Percentiles rank a stretch among this genome's conserved stretches.
phyloP scores from a whole-genome alignment of 768 basidiomycete genomes.

The Leccinum truebloodii region DNA sequence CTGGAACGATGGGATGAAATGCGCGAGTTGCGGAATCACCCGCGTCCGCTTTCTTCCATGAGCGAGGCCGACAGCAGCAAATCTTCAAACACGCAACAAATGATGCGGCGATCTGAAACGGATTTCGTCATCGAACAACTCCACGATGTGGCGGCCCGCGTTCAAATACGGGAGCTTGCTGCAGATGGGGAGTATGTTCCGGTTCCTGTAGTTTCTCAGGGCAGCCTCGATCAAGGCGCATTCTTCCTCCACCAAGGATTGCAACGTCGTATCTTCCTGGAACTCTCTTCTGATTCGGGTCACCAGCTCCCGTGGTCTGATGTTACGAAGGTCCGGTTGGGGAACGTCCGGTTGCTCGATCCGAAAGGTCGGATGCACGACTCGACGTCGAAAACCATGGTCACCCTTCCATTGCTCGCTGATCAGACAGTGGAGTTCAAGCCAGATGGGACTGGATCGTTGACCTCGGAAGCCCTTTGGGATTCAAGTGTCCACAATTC shows the following conservation, averaged over 20 bases:
- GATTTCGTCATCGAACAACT: slow-evolving; percentile 86
- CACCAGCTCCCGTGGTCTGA: slow-evolving; percentile 86
- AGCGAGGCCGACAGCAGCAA: slow-evolving; percentile 38
- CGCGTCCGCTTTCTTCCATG: slow-evolving; percentile 34
- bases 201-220: slow-evolving; percentile 78
- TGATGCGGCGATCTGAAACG: slow-evolving; percentile 90
- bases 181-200: slow-evolving; percentile 83
- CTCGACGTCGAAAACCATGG: slow-evolving; percentile 66
- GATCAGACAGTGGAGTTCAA: slow-evolving; percentile 75
- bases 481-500: slow-evolving; percentile 93
- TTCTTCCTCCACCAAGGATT: slow-evolving; percentile 93
- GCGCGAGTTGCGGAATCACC: slow-evolving; percentile 68
- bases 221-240: slow-evolving; percentile 75
- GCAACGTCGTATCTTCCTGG: slow-evolving; percentile 78
- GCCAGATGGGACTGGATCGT: slow-evolving; percentile 76
- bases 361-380: slow-evolving; percentile 81
- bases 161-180: slow-evolving; percentile 85
- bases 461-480: slow-evolving; percentile 80
- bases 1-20: slow-evolving; percentile 94
- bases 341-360: slow-evolving; percentile 84
- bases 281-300: slow-evolving; percentile 85
- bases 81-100: slow-evolving; percentile 53
- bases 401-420: slow-evolving; percentile 73
- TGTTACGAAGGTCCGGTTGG: slow-evolving; percentile 72
- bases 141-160: slow-evolving; percentile 88